Evolutionary conservation across 2,329 filamentous ascomycete genomes (phyloP), one percentile per base, ranked within the genome.

Genomic region (Didymella pinodella): DNA sequence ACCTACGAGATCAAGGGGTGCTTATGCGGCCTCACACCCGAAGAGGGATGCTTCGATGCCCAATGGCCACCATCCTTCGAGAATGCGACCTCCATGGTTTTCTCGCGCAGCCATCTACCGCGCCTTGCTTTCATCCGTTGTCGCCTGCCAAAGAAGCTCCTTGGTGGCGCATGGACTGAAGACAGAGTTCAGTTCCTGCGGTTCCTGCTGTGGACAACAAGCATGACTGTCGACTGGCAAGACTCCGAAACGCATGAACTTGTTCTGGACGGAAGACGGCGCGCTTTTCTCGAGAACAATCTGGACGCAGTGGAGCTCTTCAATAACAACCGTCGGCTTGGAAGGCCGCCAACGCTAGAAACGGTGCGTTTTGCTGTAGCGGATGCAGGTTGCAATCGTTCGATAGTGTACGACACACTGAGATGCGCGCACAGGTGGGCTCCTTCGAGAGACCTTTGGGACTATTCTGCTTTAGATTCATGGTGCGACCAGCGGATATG

Each of bases 291-390:
- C 2, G 64, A 71, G 20, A 44, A 49, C 1, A 74, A 72, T 28
- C 63, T 75, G 0, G 72, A 70, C n/a, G 74, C 65, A 5, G 72
- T 77, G 7, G 69, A 75, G 45, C 61, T 75, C 0, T 75, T 75
- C 60, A 74, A 75, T 34, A 68, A 75, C 34, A 73, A 74, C 32
- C 64, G 73, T 10, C 64, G 73, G 1, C 64, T 77, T 2, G 74
- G 73, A 0, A 69, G 65, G 52, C 47, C 65, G 2, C 69, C 74
- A 2, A 55, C 36, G 6, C 31, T 75, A 12, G 62, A 64, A 7
- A 64, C 55, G 8, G 63, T 77, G 0, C 55, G 53, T 4, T 74
- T 72, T 20, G 69, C 73, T 4, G 70, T 75, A 3, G 49, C 68
- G 2, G 66, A 75, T 44, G 72, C 65, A 18, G 67, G 64, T 1